These are phyloP conservation scores for Apiospora aurea DNA, from an alignment of 2,329 filamentous ascomycete species.

Conservation along the genomic window DNA sequence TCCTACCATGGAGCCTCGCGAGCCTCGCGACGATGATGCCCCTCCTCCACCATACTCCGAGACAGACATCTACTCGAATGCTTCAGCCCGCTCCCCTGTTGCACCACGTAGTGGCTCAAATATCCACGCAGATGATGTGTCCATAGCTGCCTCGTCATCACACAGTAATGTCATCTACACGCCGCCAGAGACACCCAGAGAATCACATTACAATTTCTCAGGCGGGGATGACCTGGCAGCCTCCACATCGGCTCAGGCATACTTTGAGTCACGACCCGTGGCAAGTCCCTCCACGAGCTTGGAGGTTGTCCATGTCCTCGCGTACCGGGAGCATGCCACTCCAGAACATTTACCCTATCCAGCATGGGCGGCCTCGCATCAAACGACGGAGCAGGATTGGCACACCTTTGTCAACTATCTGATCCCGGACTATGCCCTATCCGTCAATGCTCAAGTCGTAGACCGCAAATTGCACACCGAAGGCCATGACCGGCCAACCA, in stretches of 20 bases:
- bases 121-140: constrained; percentile 44
- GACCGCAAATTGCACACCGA: constrained; percentile 58
- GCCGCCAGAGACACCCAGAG: constrained; percentile 56
- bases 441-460: constrained; percentile 54
- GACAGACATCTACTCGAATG: constrained; percentile 60
- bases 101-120: constrained; percentile 24
- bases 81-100: constrained; percentile 40
- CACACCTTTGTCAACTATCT: constrained; percentile 65
- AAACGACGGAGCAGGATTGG: constrained; percentile 63
- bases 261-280: constrained; percentile 55
- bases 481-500: constrained; percentile 36
- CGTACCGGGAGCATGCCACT: constrained; percentile 44
- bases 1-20: constrained; percentile 38
- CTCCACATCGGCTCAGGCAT: constrained; percentile 47
- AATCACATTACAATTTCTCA: constrained; percentile 40
- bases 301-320: constrained; percentile 44
- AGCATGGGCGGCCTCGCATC: constrained; percentile 46
- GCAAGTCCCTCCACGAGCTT: constrained; percentile 28
- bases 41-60: constrained; percentile 66
- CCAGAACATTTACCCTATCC: constrained; percentile 55
- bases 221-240: constrained; percentile 39
- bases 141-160: constrained; percentile 50
- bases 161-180: constrained; percentile 57
- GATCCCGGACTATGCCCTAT: constrained; percentile 54
- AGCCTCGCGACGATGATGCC: constrained; percentile 43